These are phyloP conservation scores for Cytospora chrysosperma DNA, from an alignment of 2,329 filamentous ascomycete genomes.

Conservation along the genomic window DNA sequence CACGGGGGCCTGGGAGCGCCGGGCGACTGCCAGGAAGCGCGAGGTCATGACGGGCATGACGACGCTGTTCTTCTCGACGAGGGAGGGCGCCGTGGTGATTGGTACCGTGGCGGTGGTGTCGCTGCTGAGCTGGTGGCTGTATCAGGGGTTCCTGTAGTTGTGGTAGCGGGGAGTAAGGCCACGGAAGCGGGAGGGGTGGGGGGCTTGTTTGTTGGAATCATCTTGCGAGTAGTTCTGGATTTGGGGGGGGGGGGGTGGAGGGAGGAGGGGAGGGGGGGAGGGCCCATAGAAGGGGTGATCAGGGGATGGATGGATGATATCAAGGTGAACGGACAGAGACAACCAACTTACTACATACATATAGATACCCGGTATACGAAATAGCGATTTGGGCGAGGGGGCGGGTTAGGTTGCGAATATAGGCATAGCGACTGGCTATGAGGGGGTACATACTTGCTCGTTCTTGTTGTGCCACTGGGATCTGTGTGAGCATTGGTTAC, in stretches of 20 bases:
- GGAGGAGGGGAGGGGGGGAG: background rate
- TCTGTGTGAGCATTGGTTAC: too few species aligned
- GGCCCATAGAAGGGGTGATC: background rate
- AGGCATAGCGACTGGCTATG: background rate
- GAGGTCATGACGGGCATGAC: conserved; percentile 54
- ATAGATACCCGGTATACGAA: background rate
- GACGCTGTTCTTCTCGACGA: conserved; percentile 55
- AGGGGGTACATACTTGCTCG: background rate
- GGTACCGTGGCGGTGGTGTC: conserved; percentile 42
- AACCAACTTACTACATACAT: too few species aligned
- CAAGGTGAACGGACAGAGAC: too few species aligned
- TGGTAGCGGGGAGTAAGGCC: too few species aligned
- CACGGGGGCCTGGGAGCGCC: conserved; percentile 53
- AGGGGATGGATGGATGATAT: background rate
- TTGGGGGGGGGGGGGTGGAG: background rate
- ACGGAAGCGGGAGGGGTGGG: background rate
- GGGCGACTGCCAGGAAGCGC: conserved; percentile 44
- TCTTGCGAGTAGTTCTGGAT: too few species aligned
- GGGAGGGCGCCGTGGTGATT: conserved; percentile 48
- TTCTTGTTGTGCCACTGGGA: background rate
- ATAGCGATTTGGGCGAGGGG: background rate
- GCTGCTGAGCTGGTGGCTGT: conserved; percentile 47
- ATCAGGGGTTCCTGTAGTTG: conserved; percentile 27
- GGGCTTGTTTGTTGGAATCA: too few species aligned
- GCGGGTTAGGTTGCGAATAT: background rate